Evolutionary conservation across 768 basidiomycete species (phyloP).

Genomic region (Kwoniella europaea): DNA sequence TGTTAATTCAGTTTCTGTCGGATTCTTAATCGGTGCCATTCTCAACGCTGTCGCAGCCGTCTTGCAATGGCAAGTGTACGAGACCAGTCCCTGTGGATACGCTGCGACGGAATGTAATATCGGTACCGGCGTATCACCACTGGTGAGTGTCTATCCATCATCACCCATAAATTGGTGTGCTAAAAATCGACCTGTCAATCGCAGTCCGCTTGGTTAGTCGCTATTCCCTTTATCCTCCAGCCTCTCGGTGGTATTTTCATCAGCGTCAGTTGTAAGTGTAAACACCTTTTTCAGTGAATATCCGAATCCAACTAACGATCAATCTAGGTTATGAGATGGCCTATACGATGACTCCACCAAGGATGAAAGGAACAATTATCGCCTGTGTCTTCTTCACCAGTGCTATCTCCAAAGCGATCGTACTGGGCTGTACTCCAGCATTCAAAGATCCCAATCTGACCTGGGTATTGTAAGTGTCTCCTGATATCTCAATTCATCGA

Average conservation of each 20-base stretch:
- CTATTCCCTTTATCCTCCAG: slow-evolving; percentile 47
- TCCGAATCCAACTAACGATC: neutral
- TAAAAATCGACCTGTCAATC: neutral
- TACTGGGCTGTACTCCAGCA: slow-evolving; percentile 26
- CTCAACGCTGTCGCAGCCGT: slow-evolving; percentile 47
- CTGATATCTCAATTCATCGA: neutral
- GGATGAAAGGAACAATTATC: slow-evolving; percentile 51
- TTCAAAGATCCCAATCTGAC: slow-evolving; percentile 51
- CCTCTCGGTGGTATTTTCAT: slow-evolving; percentile 50
- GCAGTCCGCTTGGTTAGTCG: slow-evolving; percentile 43
- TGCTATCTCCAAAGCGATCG: slow-evolving; percentile 47
- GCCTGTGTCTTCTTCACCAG: slow-evolving; percentile 45
- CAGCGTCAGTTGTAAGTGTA: slow-evolving; percentile 29
- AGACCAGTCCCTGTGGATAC: slow-evolving; percentile 16
- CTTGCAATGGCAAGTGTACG: slow-evolving; percentile 18
- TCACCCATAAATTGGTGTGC: slow-evolving; percentile 37
- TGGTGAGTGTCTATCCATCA: slow-evolving; percentile 21
- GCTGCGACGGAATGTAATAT: slow-evolving; percentile 11
- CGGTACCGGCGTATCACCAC: slow-evolving; percentile 13
- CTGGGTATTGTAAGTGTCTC: slow-evolving; percentile 34
- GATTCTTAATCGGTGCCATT: slow-evolving; percentile 27
- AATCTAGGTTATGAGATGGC: slow-evolving; percentile 48
- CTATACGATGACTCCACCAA: slow-evolving; percentile 45
- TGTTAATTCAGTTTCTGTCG: slow-evolving; percentile 14
- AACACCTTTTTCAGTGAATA: neutral